Evolutionary conservation across 306 rosid genomes (phyloP), one percentile per base, ranked within the genome.

Genomic region (Luffa aegyptiaca): DNA sequence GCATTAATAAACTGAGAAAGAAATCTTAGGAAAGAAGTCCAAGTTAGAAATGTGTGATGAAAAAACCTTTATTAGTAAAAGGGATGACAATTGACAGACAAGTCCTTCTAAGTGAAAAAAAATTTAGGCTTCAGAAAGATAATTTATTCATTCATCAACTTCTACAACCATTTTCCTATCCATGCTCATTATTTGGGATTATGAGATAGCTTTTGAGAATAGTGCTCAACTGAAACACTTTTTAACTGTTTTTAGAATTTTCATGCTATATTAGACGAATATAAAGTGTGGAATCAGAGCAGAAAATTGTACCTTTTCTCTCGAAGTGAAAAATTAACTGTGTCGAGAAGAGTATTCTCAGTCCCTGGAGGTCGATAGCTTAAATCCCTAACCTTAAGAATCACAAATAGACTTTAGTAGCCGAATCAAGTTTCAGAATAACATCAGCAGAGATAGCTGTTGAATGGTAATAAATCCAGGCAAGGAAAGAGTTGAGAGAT

Each of bases 321-420:
- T 0, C 86, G 91, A 81, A 94, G 96, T 0, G 96, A 90, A 84
- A 94, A 91, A 81, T 68, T 90, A 85, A 92, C 93, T 44, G 87
- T 80, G 81, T 87, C 85, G 41, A 94, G 85, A 74, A 94, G 96
- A 76, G 77, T 85, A 80, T 85, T 83, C 88, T 94, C 91, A 11
- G 93, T 90, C 84, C 98, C 98, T 1, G 97, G 96, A 3, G 95
- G 92, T 78, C 90, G 93, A 88, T 92, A 94, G 86, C 90, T 82
- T 58, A 90, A 90, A 82, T 91, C 94, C 87, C 81, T 88, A 64
- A 90, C 98, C 98, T 91, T 59, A 3, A 79, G 76, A 8, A 70
- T 1, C 53, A 14, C 21, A 57, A 35, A 82, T 11, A n/a, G 13
- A 26, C 49, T 78, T 78, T 17, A 81, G 49, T 46, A 68, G 5